Base-by-base conservation (phyloP, 2,329 filamentous ascomycete species). In the Chaetomiaceae sp. region DNA sequence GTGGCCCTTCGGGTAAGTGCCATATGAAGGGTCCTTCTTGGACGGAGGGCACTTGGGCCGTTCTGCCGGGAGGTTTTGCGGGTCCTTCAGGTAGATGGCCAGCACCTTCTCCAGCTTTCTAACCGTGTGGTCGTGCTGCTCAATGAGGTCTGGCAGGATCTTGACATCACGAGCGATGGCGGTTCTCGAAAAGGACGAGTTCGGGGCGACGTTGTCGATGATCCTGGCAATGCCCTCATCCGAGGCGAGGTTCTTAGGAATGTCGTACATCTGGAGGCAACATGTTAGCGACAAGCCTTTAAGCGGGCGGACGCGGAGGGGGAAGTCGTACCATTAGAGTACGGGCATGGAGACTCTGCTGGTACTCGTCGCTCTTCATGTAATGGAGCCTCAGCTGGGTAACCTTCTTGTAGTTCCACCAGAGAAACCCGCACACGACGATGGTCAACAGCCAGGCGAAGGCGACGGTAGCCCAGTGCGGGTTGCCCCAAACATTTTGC, bases 101-200 rank as follows among this genome's bases (percentile, higher is more conserved):
- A 99, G 71, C 4, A 95, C 79, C 40, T 81, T 79, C 66, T 99
- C 93, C 34, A 99, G 77, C 59, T 89, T 78, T 42, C 88, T 82
- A 30, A 99, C 93, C 0, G 83, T 78, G 57, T 86, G 76, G 49
- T 89, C 85, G 63, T 99, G 91, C 64, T 95, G 79, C 53, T 86
- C 82, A 55, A 99, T 93, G 51, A 97, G 73, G 16, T 86, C 77
- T 10, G 93, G 93, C 12, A 99, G 76, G 34, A 92, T 85, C 67
- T 92, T 95, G 55, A 96, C 90, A 61, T 97, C 96, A 56, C 93
- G 83, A 20, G 89, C 91, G 61, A 97, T 85, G 10, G 88, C 85
- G 17, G 86, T 89, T 55, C 87, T 79, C 3, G 90, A 88, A 49
- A 90, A 82, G 10, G 86, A 87, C 10, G 87, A 86, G 20, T 85